Evolutionary conservation across 1,284 basidiomycete species (phyloP), one percentile per base, ranked within the genome.

Genomic region (Naganishia sp.): DNA sequence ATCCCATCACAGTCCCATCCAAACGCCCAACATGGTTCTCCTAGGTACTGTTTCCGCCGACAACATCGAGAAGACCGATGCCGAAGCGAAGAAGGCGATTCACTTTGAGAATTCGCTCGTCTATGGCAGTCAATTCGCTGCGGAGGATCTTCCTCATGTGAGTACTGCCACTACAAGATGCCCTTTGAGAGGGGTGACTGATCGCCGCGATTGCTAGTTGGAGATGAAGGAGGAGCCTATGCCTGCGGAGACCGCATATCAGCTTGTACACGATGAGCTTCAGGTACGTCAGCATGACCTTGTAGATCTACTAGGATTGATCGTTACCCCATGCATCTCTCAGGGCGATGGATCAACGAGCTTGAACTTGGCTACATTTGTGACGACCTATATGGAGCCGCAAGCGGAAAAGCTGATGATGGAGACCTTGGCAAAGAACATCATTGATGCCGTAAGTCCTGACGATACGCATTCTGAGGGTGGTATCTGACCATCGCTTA

Each of bases 381-480:
- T 69, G 17, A 71, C 67, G 5, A 74, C 72, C 9, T 74, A 69
- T 54, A 74, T 73, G 72, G 72, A 74, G 31, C 66, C 67, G 15
- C 70, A 76, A 43, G 75, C 73, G 2, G 75, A 77, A 63, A 68
- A 75, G 66, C 69, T 79, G 46, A 71, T 68, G 67, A 50, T 45
- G 41, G 56, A 63, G 39, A 67, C 68, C 54, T 65, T 73, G 50
- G 63, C 62, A 63, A 71, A 69, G 69, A 77, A 78, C 71, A 75
- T 75, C 55, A 77, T 78, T 49, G 76, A 77, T 71, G 70, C 58
- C 9, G 65, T 67, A 47, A 25, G 57, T 46, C 21, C 13, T 4
- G 17, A 31, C 21, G 10, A 7, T 7, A 28, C n/a, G 10, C 31
- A 28, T 28, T 32, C 21, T 23, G 21, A 6, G 1, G 9, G 47